Evolutionary conservation across 352 stramenopile species (phyloP), one percentile per base, ranked within the genome.

Genomic region (Labyrinthula sp.): DNA sequence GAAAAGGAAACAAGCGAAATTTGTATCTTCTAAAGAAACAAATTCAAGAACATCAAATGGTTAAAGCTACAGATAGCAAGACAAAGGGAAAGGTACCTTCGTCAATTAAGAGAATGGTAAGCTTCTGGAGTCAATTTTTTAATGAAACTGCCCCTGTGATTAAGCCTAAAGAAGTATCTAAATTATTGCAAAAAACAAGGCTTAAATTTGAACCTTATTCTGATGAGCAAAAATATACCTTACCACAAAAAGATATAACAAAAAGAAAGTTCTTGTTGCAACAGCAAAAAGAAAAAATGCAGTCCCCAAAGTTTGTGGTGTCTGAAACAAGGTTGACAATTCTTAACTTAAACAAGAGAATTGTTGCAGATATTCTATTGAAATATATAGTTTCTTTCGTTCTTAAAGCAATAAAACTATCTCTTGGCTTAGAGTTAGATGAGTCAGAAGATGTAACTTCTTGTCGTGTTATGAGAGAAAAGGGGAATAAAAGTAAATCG

Each of bases 281-380:
- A n/a, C 73, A 86, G 50, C 80, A 82, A 62, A 83, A 82, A 60
- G 64, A 74, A 28, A 86, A 86, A 62, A 67, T 86, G 30, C 73
- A 79, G 60, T 79, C 79, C 56, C 75, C 75, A 1, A 64, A 84
- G 57, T 82, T 82, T 58, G 83, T 86, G 47, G 72, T 86, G 18
- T 84, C 73, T 26, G 72, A 73, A 3, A 52, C 69, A 45, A 69
- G 73, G 45, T 64, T 86, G 4, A 82, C 72, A 31, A 70, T 86
- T 40, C 75, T 73, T 33, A 84, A 84, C 60, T 34, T 86, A 3
- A 61, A 55, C 12, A 58, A 61, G 18, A 73, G 73, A 6, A 50
- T 83, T 33, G 22, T 29, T n/a, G 64, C 68, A 29, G 59, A 60
- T 20, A 66, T 77, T 22, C 2, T 72, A 85, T 29, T 66, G 80